Base-by-base conservation (phyloP, 768 basidiomycete genomes). In the Calocybe gangraenosa region DNA sequence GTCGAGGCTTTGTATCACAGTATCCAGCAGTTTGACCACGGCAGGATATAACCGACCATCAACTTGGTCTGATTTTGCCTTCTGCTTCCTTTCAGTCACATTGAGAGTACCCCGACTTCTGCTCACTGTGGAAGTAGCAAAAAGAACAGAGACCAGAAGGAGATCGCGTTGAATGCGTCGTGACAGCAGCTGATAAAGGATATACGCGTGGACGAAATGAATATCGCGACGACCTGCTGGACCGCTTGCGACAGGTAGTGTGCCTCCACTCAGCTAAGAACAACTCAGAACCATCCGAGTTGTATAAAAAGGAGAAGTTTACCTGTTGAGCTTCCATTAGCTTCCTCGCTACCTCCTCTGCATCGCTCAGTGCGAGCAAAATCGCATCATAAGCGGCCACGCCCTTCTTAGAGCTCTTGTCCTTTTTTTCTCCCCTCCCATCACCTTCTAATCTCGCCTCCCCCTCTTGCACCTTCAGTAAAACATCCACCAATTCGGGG, bases 301-400 rank as follows among this genome's bases (percentile, higher is more conserved):
- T n/a, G 37, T 47, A 19, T 22, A 8, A 3, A 18, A 4, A 4
- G 3, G 14, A 35, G 19, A 18, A 49, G 25, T 25, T 22, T 46
- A 88, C 91, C 75, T 92, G 83, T 47, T 94, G 87, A n/a, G 81
- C 79, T 58, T 94, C 93, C 20, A 79, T 69, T 19, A 95, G 69
- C 59, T 85, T 87, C 44, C 84, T 74, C 2, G 90, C 81, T 1
- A 92, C 81, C 3, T 83, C 84, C 60, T 95, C 93, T 2, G 92
- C 93, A 44, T 98, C 94, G 45, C 90, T 91, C 49, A 96, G 62
- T 1, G 91, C 84, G 18, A 81, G 75, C 20, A 98, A 74, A 46
- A 93, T 80, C 15, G 81, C 81, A 66, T 96, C 93, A 55, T 90
- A 98, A 0, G 88, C 85, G 14, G 87, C 88, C 48, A 96, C 87